A percentile compares a stretch with the other conserved stretches of the same genome.
These are phyloP conservation scores for Berberis thunbergii DNA, from an alignment of 164 flowering plant genomes.

Conservation along the genomic window DNA sequence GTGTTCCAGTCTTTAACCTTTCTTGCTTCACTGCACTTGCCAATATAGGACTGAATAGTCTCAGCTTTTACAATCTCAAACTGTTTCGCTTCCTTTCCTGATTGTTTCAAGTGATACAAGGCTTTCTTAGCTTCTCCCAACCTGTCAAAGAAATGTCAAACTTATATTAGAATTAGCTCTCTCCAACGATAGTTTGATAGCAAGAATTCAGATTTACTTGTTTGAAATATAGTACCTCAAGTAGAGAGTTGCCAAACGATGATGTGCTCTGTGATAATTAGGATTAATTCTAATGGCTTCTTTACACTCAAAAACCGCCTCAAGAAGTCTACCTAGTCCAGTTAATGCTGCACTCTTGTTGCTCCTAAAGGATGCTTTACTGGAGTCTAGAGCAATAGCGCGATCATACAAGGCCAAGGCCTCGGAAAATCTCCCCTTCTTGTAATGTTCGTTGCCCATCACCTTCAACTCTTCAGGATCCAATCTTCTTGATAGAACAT, in stretches of 20 bases:
- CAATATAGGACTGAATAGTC: conserved; percentile 31
- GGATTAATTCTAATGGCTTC: conserved; percentile 70
- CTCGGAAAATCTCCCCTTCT: conserved; percentile 56
- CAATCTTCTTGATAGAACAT: conserved; percentile 32
- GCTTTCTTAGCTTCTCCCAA: conserved; percentile 76
- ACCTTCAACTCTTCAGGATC: conserved; percentile 57
- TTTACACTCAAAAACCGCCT: conserved; percentile 55
- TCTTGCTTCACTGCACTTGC: conserved; percentile 39
- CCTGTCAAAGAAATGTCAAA: conserved; percentile 20
- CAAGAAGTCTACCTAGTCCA: conserved; percentile 54
- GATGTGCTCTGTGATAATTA: conserved; percentile 62
- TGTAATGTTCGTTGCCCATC: conserved; percentile 78
- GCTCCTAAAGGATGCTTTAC: conserved; percentile 46
- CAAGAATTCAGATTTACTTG: no score
- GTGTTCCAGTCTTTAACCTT: conserved; percentile 44
- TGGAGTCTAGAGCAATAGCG: conserved; percentile 57
- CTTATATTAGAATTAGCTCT: background rate
- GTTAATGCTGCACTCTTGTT: conserved; percentile 74
- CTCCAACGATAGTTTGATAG: background rate
- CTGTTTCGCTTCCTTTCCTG: conserved; percentile 27
- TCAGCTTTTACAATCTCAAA: conserved; percentile 36
- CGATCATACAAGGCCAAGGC: conserved; percentile 59
- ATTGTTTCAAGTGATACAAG: conserved; percentile 40
- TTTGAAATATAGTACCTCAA: conserved; percentile 42
- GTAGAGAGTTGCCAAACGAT: conserved; percentile 56